phyloP scores from a whole-genome alignment of 441 rosid genomes.

The Breynia disticha region DNA sequence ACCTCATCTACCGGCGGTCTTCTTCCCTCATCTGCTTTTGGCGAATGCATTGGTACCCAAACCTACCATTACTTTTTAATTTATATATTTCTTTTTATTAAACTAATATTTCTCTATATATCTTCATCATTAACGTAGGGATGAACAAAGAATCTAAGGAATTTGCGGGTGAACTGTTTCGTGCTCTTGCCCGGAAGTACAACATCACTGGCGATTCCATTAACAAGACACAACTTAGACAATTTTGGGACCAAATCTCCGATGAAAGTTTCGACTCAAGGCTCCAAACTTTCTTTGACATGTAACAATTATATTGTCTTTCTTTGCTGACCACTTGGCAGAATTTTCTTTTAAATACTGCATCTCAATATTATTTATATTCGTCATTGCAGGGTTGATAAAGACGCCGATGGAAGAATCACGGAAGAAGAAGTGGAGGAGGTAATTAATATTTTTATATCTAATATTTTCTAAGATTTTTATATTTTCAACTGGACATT shows the following conservation, averaged over 20 bases:
- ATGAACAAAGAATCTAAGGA: constrained; percentile 47
- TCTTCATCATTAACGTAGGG: too few relatives aligned
- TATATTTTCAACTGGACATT: neutral
- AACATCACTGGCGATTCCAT: constrained; percentile 53
- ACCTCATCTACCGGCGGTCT: too few relatives aligned
- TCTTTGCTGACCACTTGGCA: constrained; percentile 3
- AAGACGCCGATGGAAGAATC: constrained; percentile 74
- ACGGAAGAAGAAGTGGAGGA: constrained; percentile 78
- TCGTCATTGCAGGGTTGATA: constrained; percentile 64
- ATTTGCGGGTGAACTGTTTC: constrained; percentile 62
- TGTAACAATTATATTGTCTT: constrained; percentile 26
- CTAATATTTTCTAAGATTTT: neutral
- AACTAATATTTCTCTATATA: too few relatives aligned
- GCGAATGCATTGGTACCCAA: too few relatives aligned
- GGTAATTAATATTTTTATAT: constrained; percentile 23
- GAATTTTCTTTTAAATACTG: too few relatives aligned
- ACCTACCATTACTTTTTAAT: too few relatives aligned
- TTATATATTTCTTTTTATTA: too few relatives aligned
- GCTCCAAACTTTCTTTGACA: constrained; percentile 85
- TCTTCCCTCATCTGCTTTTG: too few relatives aligned
- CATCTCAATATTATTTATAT: neutral
- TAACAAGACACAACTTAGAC: constrained; percentile 49
- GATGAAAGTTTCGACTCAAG: constrained; percentile 84
- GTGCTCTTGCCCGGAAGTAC: constrained; percentile 57
- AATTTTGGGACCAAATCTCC: constrained; percentile 69